Conservation (phyloP, 495 filamentous ascomycete species). For the Thermothielavioides terrestris region DNA sequence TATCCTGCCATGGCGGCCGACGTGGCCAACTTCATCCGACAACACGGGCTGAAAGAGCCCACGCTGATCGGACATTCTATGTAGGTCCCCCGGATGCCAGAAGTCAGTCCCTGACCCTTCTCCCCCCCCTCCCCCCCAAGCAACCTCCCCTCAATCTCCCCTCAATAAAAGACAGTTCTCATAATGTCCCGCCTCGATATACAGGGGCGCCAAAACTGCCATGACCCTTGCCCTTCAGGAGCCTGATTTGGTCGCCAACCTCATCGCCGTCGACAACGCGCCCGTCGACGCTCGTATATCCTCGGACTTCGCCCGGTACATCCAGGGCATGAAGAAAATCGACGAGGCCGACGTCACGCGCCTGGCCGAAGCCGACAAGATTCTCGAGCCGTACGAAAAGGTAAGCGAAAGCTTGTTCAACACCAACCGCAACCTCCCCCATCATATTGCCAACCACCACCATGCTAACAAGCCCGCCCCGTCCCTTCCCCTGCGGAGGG, state of each 20-base stretch:
- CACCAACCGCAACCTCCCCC: no score
- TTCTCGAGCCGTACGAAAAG: constrained; percentile 68
- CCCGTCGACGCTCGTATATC: constrained; percentile 69
- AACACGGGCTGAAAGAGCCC: constrained; percentile 59
- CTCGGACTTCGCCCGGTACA: constrained; percentile 69
- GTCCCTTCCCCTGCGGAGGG: background rate
- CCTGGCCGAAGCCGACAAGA: constrained; percentile 69
- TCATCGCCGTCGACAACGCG: constrained; percentile 89
- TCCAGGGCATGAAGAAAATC: constrained; percentile 76
- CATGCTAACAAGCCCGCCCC: no score
- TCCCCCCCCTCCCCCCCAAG: background rate
- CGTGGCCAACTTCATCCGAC: constrained; percentile 67
- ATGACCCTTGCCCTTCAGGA: constrained; percentile 75
- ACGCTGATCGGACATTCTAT: constrained; percentile 94
- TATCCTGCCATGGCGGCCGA: constrained; percentile 84
- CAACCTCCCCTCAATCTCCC: background rate
- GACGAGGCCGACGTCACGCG: constrained; percentile 57
- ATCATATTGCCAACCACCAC: no score
- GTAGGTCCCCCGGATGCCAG: constrained; percentile 48
- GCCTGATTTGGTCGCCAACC: constrained; percentile 52
- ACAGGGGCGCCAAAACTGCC: constrained; percentile 86
- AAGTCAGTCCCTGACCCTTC: no score
- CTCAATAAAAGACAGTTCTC: background rate
- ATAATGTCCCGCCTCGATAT: background rate
- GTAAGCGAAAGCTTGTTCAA: no score